Conservation (phyloP, 2,329 filamentous ascomycete genomes). For the Colletotrichum godetiae region DNA sequence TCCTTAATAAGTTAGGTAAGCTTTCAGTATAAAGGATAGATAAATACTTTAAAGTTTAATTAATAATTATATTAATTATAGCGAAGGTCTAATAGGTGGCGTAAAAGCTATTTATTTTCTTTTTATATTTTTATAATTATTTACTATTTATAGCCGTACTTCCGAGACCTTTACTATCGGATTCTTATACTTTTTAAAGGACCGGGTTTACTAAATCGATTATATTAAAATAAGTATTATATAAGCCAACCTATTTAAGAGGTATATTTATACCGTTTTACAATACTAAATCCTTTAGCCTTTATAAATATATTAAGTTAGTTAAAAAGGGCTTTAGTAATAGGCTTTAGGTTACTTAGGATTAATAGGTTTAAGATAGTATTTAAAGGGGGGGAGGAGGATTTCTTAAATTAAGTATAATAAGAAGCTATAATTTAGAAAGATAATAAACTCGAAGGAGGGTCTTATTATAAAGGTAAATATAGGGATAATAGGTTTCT, state of each 20-base stretch:
- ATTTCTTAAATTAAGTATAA: background rate
- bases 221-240: constrained; percentile 26
- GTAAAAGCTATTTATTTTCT: too few relatives aligned
- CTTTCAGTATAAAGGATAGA: too few relatives aligned
- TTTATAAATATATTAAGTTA: constrained; percentile 20
- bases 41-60: too few relatives aligned
- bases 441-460: too few relatives aligned
- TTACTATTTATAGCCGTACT: constrained; percentile 20
- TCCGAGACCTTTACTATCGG: constrained; percentile 26
- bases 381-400: background rate
- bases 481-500: background rate
- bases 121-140: too few relatives aligned
- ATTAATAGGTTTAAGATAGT: constrained; percentile 2
- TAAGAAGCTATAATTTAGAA: background rate
- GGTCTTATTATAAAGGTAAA: background rate
- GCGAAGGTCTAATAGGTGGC: too few relatives aligned
- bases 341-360: constrained; percentile 17
- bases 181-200: background rate
- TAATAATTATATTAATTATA: too few relatives aligned
- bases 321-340: constrained; percentile 21
- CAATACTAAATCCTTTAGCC: constrained; percentile 18
- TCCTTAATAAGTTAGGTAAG: too few relatives aligned
- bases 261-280: constrained; percentile 6
- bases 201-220: background rate
- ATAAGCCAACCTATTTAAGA: constrained; percentile 17